A percentile compares a stretch with the other conserved stretches of the same genome.
Evolutionary conservation across 148 eudicot genomes (phyloP).

Genomic region (Chenopodium berlandieri): DNA sequence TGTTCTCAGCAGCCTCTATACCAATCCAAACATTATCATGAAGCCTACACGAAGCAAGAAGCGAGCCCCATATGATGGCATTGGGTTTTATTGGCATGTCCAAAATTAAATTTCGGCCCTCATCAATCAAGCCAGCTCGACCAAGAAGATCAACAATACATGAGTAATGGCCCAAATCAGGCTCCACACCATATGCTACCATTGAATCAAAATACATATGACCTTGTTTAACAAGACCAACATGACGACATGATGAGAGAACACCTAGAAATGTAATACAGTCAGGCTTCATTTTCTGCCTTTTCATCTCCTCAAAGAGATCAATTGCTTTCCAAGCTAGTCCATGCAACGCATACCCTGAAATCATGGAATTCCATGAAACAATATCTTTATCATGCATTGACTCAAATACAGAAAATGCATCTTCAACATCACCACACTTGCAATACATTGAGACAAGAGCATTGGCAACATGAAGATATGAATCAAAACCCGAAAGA

Average conservation of each 20-base stretch:
- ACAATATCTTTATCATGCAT: constrained; percentile 38
- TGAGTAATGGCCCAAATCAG: constrained; percentile 41
- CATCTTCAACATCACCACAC: constrained; percentile 42
- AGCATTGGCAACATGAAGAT: constrained; percentile 40
- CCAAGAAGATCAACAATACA: constrained; percentile 54
- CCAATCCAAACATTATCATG: constrained; percentile 47
- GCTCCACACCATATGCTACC: constrained; percentile 28
- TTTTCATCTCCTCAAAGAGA: constrained; percentile 36
- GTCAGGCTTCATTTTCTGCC: constrained; percentile 36
- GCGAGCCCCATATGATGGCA: constrained; percentile 46
- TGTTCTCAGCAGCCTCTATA: constrained; percentile 47
- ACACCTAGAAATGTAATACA: constrained; percentile 36
- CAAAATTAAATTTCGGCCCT: constrained; percentile 34
- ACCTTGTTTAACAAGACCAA: constrained; percentile 43
- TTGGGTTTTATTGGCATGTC: constrained; percentile 42
- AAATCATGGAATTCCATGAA: constrained; percentile 52
- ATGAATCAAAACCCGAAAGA: constrained; percentile 33
- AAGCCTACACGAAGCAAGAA: constrained; percentile 46
- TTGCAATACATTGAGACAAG: constrained; percentile 53
- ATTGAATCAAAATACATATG: constrained; percentile 34
- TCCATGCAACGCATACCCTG: constrained; percentile 44
- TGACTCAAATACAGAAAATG: constrained; percentile 28
- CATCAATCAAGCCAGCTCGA: constrained; percentile 39
- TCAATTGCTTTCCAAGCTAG: constrained; percentile 34
- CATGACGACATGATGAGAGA: constrained; percentile 50